Conservation (phyloP, 2,329 filamentous ascomycete species). For the Colletotrichum caudatum region DNA sequence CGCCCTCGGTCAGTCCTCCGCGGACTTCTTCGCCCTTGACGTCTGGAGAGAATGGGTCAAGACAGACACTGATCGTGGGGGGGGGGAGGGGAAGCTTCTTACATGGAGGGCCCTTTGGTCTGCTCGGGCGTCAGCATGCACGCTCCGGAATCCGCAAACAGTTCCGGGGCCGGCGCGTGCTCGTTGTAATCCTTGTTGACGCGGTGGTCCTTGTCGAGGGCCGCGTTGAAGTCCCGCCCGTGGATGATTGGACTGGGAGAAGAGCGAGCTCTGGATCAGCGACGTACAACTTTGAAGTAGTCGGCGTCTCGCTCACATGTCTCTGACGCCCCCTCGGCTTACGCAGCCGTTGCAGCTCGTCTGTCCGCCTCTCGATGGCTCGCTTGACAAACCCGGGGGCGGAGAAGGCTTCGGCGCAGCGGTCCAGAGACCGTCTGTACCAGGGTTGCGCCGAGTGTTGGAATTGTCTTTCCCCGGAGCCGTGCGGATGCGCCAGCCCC, state of each 20-base stretch:
- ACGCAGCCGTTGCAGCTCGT: constrained; percentile 1
- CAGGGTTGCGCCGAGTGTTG: constrained; percentile 28
- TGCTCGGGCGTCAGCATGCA: constrained; percentile 64
- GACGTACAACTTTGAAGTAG: neutral
- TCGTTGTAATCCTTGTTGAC: constrained; percentile 50
- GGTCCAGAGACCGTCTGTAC: constrained; percentile 34
- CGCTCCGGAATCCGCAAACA: constrained; percentile 56
- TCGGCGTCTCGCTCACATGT: neutral
- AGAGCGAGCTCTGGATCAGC: neutral
- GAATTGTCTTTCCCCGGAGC: constrained; percentile 19
- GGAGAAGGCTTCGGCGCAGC: constrained; percentile 41
- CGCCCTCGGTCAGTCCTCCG: constrained; percentile 41
- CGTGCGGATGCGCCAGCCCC: constrained; percentile 36
- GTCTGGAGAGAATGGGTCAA: constrained; percentile 14
- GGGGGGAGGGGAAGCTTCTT: neutral
- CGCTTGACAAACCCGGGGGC: constrained; percentile 25
- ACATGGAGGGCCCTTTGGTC: constrained; percentile 64
- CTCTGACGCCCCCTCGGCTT: neutral
- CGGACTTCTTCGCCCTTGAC: constrained; percentile 43
- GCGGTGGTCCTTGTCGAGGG: constrained; percentile 53
- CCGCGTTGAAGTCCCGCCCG: constrained; percentile 50
- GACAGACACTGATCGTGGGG: too few relatives aligned
- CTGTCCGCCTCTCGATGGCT: constrained; percentile 39
- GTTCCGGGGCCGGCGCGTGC: constrained; percentile 48
- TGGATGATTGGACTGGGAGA: constrained; percentile 11